Base-by-base conservation (phyloP, 306 rosid genomes). In the Hylodesmum podocarpum region DNA sequence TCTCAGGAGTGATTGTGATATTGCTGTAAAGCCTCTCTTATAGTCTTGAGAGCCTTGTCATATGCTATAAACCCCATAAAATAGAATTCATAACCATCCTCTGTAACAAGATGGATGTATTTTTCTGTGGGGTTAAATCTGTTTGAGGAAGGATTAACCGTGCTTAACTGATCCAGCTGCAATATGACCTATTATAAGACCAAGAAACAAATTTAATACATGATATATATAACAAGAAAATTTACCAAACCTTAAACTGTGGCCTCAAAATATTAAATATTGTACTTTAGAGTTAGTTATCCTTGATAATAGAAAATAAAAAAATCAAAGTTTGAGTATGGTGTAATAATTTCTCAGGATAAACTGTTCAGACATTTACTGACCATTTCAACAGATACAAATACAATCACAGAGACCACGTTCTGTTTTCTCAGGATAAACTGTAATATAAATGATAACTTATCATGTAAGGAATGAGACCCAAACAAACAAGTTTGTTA, bases 31-130 rank as follows among this genome's bases (percentile, higher is more conserved):
- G 81, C 85, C 47, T 76, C 76, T 5, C 36, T 78, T 51, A 85
- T 71, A 78, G 80, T 80, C 63, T 71, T 78, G 78, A 89, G 86
- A 59, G 96, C 91, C 67, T 79, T 91, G 66, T 84, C 89, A 37
- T 80, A 87, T n/a, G 90, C 88, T 40, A 91, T 76, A 36, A 91
- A 87, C 11, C 91, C 92, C 94, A 87, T 80, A 79, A 91, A 89
- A 82, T 82, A 84, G 78, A 84, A 86, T 54, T 91, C 88, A 84
- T 84, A 81, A 2, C 85, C 87, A 51, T 89, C 93, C 69, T 81
- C 81, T 11, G 92, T 79, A 59, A 81, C 80, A 16, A 86, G 4
- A 21, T 81, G 86, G 57, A 87, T 82, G 81, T 89, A 87, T 28
- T 82, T 87, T 55, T 89, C 91, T 21, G 80, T 71, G 2, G 93